A percentile compares a stretch with the other conserved stretches of the same genome.
Conservation (phyloP, 176 grass and related monocot species). For the Neostapfia colusana region DNA sequence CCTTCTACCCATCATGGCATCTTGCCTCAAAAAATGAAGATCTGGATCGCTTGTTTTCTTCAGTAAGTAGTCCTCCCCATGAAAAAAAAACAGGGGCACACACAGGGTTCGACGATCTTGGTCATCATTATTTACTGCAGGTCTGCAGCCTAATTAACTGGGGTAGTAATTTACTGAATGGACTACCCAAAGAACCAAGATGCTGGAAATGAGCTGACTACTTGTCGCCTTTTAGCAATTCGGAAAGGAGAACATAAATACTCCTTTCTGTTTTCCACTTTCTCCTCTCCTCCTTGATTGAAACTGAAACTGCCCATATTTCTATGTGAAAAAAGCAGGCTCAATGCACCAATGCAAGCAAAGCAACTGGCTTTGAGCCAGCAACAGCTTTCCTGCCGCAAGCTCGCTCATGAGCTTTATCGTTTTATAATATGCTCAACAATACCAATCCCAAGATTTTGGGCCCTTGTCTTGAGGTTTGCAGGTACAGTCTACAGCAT, state of each 20-base stretch:
- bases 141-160: background rate
- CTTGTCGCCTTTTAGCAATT: background rate
- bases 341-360: constrained; percentile 11
- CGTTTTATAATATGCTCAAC: background rate
- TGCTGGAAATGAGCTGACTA: constrained; percentile 3
- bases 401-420: constrained; percentile 23
- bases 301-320: constrained; percentile 38
- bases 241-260: constrained; percentile 6
- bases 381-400: constrained; percentile 35
- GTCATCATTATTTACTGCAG: background rate
- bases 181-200: background rate
- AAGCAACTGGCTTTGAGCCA: constrained; percentile 29
- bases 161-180: background rate
- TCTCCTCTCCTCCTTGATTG: background rate
- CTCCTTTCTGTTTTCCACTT: constrained; percentile 33
- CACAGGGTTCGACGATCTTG: background rate
- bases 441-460: constrained; percentile 32
- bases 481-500: background rate
- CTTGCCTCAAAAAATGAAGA: constrained; percentile 40
- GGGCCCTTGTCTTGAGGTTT: constrained; percentile 50
- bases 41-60: constrained; percentile 37
- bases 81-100: background rate
- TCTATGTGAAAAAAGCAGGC: constrained; percentile 38
- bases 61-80: background rate
- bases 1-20: constrained; percentile 43